Base-by-base conservation (phyloP, 139 green algal species). In the Chlorella vulgaris region DNA sequence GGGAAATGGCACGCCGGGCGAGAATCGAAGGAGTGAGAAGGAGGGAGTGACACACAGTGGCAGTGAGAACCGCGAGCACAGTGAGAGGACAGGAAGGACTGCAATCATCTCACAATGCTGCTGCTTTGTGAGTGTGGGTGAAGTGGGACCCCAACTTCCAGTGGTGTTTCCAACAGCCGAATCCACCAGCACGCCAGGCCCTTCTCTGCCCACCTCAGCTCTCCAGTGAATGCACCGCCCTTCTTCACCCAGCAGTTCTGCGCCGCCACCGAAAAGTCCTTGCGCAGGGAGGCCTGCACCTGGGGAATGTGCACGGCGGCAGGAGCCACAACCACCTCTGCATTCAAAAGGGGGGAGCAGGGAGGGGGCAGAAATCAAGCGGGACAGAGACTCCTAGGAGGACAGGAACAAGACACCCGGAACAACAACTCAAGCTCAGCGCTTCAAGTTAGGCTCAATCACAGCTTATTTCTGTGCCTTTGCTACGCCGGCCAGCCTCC, bases 221-320 rank as follows among this genome's bases (percentile, higher is more conserved):
- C 96, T 35, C 96, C 96, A 18, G 96, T 99, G 86, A 93, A 99
- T 0, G 97, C 97, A 7, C 97, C 97, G 47, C 86, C 85, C 18
- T 77, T 87, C 43, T 91, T 88, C 28, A 91, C 82, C 94, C 94
- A 99, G 86, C 93, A 96, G 86, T 99, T 98, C 74, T 95, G 65
- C 69, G 96, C 95, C 0, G 94, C 80, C 33, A 99, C 88, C 31
- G 92, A 33, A 55, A 92, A 95, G 22, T 81, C 68, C 10, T 87
- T 83, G 47, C 90, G 83, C 74, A 96, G 78, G 7, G 80, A 74
- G 47, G 86, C 53, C 65, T 85, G 81, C 1, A 96, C 94, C 35
- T 89, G 82, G 62, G 91, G 76, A 53, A 99, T 86, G 85, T 97
- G 96, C 7, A 99, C 86, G 71, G 94, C 96, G 3, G 95, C 91